Conservation (phyloP, 371 early-diverging fungal species). For the Mucor mucedo region DNA sequence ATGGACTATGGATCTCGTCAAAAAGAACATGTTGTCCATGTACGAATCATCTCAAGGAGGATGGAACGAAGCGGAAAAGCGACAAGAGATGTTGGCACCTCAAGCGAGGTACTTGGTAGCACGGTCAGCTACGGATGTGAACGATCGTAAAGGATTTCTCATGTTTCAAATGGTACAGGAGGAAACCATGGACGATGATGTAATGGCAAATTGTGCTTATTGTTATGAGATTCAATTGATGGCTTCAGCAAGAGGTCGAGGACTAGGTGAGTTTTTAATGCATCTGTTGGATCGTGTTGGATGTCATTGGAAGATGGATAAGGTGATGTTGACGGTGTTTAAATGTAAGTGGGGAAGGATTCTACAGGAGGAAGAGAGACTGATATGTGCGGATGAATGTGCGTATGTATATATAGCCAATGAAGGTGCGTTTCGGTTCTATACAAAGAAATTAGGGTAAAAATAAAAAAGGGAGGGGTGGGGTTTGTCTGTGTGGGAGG, state of each 20-base stretch:
- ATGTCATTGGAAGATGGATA: conserved; percentile 58
- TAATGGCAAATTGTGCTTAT: conserved; percentile 59
- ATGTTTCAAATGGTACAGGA: conserved; percentile 65
- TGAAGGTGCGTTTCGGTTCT: conserved; percentile 60
- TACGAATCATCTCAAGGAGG: conserved; percentile 61
- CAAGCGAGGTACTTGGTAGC: conserved; percentile 58
- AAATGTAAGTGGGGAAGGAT: conserved; percentile 47
- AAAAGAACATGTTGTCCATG: conserved; percentile 59
- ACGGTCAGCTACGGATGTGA: conserved; percentile 40
- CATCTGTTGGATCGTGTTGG: conserved; percentile 53
- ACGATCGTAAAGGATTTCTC: conserved; percentile 50
- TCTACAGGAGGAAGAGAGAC: neutral
- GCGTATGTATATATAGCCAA: conserved; percentile 40
- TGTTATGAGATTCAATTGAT: conserved; percentile 63
- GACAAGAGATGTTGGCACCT: conserved; percentile 51
- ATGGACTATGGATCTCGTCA: conserved; percentile 60
- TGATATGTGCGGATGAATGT: neutral
- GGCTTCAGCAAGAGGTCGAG: conserved; percentile 45
- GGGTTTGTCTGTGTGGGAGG: no score
- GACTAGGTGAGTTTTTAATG: conserved; percentile 62
- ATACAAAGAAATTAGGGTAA: conserved; percentile 59
- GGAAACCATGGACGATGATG: conserved; percentile 65
- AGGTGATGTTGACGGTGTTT: conserved; percentile 70
- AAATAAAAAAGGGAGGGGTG: neutral
- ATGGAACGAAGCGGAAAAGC: conserved; percentile 58